A percentile compares a stretch with the other conserved stretches of the same genome.
Evolutionary conservation across 352 stramenopile species (phyloP).

Genomic region (Peronosclerospora sorghi): DNA sequence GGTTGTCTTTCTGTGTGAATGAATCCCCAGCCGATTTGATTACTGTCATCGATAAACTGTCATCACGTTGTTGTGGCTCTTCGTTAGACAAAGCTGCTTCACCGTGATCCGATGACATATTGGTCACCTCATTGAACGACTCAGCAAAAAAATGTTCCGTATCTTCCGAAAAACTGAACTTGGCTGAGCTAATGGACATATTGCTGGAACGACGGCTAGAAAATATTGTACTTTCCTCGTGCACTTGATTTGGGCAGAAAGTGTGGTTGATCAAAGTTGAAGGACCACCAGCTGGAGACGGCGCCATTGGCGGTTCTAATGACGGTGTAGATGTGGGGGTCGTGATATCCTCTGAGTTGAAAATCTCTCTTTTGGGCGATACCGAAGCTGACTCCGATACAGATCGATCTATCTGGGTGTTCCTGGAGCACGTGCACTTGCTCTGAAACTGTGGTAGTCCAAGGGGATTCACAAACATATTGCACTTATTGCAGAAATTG

Average conservation of each 20-base stretch:
- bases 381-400: conserved; percentile 6
- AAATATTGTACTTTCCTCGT: conserved; percentile 23
- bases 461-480: conserved; percentile 73
- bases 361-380: conserved; percentile 34
- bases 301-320: conserved; percentile 20
- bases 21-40: conserved; percentile 58
- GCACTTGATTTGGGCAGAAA: conserved; percentile 23
- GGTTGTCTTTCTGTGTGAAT: conserved; percentile 61
- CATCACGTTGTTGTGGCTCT: conserved; percentile 22
- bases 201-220: conserved; percentile 43
- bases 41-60: conserved; percentile 58
- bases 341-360: conserved; percentile 21
- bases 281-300: conserved; percentile 17
- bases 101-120: conserved; percentile 26
- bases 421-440: conserved; percentile 54
- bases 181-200: conserved; percentile 56
- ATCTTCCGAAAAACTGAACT: conserved; percentile 63
- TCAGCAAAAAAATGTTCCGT: conserved; percentile 56
- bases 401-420: conserved; percentile 6
- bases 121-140: conserved; percentile 33
- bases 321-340: conserved; percentile 20
- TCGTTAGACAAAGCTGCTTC: conserved; percentile 4
- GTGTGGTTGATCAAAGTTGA: conserved; percentile 18
- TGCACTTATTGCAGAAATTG: conserved; percentile 79
- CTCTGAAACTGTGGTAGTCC: conserved; percentile 60